Conservation (phyloP, 805 yeast species). For the Brettanomyces nanus region DNA sequence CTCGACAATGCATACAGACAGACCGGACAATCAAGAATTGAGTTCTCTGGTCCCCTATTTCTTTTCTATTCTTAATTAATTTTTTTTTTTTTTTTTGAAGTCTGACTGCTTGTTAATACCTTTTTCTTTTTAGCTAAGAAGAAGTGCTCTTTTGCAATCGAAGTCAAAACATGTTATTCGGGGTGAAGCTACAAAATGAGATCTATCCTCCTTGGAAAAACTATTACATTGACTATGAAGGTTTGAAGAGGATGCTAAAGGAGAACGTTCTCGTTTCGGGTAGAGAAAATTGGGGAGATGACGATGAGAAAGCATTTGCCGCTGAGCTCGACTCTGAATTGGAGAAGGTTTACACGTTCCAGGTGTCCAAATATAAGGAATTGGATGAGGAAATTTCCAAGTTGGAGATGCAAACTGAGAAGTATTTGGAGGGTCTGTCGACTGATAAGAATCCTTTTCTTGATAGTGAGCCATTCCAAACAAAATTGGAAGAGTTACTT, state of each 20-base stretch:
- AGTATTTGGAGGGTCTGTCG: slow-evolving; percentile 22
- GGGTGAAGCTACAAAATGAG: slow-evolving; percentile 74
- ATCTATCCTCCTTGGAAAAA: slow-evolving; percentile 84
- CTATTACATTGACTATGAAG: slow-evolving; percentile 59
- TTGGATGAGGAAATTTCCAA: slow-evolving; percentile 56
- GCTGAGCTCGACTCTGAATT: slow-evolving; percentile 57
- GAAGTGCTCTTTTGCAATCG: too few relatives aligned
- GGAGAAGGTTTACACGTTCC: slow-evolving; percentile 73
- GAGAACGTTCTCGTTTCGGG: slow-evolving; percentile 41
- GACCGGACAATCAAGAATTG: too few relatives aligned
- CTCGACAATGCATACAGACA: too few relatives aligned
- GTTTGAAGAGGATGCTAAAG: slow-evolving; percentile 57
- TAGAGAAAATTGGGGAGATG: slow-evolving; percentile 48
- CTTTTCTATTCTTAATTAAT: too few relatives aligned
- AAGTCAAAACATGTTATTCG: slow-evolving; percentile 78
- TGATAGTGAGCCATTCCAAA: slow-evolving; percentile 56
- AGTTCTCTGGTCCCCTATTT: too few relatives aligned
- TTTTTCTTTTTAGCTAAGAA: too few relatives aligned
- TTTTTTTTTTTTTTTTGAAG: too few relatives aligned
- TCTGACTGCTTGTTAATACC: too few relatives aligned
- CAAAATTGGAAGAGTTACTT: slow-evolving; percentile 63
- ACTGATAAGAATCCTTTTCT: slow-evolving; percentile 26
- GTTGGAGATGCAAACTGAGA: slow-evolving; percentile 53
- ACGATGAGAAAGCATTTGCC: slow-evolving; percentile 66
- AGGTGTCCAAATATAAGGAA: slow-evolving; percentile 55